Base-by-base conservation (phyloP, 768 basidiomycete species). In the Pulveroboletus ravenelii region DNA sequence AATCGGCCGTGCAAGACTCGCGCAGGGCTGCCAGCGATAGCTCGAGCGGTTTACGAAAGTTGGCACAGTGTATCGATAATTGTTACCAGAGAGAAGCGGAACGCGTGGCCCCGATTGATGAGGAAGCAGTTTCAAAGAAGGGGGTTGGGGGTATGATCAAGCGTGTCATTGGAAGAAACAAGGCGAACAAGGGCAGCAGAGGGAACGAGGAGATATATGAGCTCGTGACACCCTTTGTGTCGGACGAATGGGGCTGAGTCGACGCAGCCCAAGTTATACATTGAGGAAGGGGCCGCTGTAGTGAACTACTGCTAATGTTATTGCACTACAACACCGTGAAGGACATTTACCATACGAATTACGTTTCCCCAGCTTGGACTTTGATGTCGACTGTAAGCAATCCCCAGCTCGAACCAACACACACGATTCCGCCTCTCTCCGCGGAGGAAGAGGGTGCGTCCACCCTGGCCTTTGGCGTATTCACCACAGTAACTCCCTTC, bases 171-270 rank as follows among this genome's bases (percentile, higher is more conserved):
- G 60, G 81, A 69, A 58, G 75, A 72, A 53, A 71, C 48, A 78
- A 70, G 57, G 64, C 69, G 18, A 78, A 69, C 59, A 76, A 72
- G 59, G 73, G 68, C 30, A 72, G 78, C 5, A 74, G 78, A 42
- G 75, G 77, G 39, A 91, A 91, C 61, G 86, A 87, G 57, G 87
- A 90, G 51, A 85, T 82, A 9, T 91, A 85, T 54, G 85, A 89
- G 37, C 75, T 89, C 10, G 87, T 91, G 48, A 91, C 89, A 14
- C 89, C 89, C 1, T 91, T 91, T 66, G 79, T 88, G 15, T 70
- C 84, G 15, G 84, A 88, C 50, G 85, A 88, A 56, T 87, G 79
- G 80, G 84, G 85, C 49, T 84, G 62, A 67, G 35, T 17, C 15
- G 31, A 43, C 1, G 47, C 42, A 25, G 45, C 20, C 20, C 20